phyloP scores from a whole-genome alignment of 2,329 filamentous ascomycete species.

The Alternaria ethzedia region DNA sequence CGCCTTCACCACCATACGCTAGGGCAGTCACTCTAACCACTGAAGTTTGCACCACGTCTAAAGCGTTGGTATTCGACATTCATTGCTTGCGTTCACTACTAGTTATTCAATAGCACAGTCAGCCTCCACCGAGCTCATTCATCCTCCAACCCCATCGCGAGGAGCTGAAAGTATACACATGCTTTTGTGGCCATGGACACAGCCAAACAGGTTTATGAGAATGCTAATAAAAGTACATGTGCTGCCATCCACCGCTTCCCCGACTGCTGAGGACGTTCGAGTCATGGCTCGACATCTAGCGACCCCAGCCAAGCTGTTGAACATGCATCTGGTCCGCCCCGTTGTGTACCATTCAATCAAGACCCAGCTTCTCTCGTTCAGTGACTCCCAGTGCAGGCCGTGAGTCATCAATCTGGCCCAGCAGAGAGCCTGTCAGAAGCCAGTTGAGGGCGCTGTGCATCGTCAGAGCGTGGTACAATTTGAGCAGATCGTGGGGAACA shows the following conservation, averaged over 20 bases:
- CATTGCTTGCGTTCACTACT: neutral
- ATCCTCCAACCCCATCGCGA: neutral
- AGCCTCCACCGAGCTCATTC: neutral
- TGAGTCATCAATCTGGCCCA: neutral
- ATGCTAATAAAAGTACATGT: constrained; percentile 44
- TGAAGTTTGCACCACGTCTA: neutral
- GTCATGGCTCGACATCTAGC: neutral
- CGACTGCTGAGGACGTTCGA: constrained; percentile 4
- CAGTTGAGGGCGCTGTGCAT: constrained; percentile 12
- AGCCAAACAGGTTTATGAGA: constrained; percentile 32
- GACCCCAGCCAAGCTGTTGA: neutral
- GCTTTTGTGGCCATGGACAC: constrained; percentile 3
- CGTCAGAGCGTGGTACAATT: constrained; percentile 2
- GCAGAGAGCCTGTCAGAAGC: neutral
- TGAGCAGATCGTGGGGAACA: constrained; percentile 21
- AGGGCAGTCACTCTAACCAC: neutral
- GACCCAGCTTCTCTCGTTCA: neutral
- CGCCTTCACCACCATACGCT: neutral
- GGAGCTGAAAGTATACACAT: neutral
- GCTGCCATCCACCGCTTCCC: constrained; percentile 14
- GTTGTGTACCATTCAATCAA: neutral
- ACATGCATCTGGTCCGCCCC: neutral
- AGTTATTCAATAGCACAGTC: neutral
- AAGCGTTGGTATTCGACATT: neutral
- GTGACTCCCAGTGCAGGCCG: neutral